Base-by-base conservation (phyloP, 345 rosid genomes). In the Stellera chamaejasme region DNA sequence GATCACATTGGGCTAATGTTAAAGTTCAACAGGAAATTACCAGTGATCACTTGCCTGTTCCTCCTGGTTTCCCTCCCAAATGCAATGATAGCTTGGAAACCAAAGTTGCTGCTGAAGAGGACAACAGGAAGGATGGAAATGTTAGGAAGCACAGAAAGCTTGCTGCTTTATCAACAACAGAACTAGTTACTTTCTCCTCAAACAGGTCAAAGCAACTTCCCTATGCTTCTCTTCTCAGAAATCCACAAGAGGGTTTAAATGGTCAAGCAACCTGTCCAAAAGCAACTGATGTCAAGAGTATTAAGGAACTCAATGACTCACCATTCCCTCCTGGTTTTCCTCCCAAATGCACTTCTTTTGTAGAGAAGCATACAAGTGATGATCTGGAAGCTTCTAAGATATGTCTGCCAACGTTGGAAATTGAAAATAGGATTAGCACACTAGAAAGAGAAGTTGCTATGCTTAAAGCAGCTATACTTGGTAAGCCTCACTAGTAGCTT, bases 401-500 rank as follows among this genome's bases (percentile, higher is more conserved):
- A 4, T 43, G 45, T 28, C 28, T 16, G 36, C 11, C 36, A 11
- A 23, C 2, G 13, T 48, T 43, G 27, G 6, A 13, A 27, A 66
- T 72, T 1, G 61, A 62, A 48, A 64, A 4, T 15, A 43, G 48
- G 41, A 59, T 78, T 36, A 41, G n/a, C 13, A 55, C 10, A 56
- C 75, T 75, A 26, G 77, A 74, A 61, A 62, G 47, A 55, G n/a
- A 50, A 10, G 9, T 66, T 48, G 57, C 63, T n/a, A 27, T 19
- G 23, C 46, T 43, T 5, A 63, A 63, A 63, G 74, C 66, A 41
- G 56, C 54, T 25, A 10, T 25, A 26, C 25, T 3, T 32, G 39
- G 39, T 3, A 32, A 32, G 39, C 39, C 4, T 32, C 39, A 32
- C 39, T 32, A 32, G 39, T 32, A 32, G 39, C 39, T 32, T 32